Evolutionary conservation across 2,329 filamentous ascomycete genomes (phyloP).

Genomic region (Pseudocercospora vitis): DNA sequence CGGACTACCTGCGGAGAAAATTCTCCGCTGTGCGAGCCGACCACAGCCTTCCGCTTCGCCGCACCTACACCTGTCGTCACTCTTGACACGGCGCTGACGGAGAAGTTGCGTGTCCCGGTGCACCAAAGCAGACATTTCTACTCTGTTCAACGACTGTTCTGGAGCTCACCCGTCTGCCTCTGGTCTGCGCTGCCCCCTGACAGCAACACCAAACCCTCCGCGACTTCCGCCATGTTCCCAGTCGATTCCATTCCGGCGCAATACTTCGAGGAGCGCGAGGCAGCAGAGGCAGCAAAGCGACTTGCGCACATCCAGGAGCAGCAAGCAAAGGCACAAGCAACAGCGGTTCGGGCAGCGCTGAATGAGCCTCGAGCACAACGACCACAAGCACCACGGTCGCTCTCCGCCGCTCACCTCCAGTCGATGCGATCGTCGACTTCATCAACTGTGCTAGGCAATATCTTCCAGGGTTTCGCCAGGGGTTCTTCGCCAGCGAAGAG

Average conservation of each 20-base stretch:
- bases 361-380: constrained; percentile 21
- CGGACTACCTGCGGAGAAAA: no score
- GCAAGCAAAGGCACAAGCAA: constrained; percentile 24
- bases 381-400: constrained; percentile 16
- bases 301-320: constrained; percentile 25
- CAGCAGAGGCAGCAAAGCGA: constrained; percentile 29
- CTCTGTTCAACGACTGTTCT: background rate
- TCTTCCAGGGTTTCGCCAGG: constrained; percentile 29
- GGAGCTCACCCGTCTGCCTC: background rate
- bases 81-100: background rate
- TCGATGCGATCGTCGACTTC: constrained; percentile 11
- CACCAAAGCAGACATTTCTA: constrained; percentile 2
- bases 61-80: constrained; percentile 3
- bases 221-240: constrained; percentile 34
- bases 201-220: background rate
- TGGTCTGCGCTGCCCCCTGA: background rate
- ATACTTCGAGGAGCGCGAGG: constrained; percentile 37
- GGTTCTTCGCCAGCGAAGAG: constrained; percentile 11
- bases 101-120: background rate
- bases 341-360: constrained; percentile 12
- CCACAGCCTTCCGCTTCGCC: constrained; percentile 1
- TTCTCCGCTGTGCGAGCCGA: background rate
- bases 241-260: constrained; percentile 35
- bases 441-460: constrained; percentile 32
- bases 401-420: constrained; percentile 4